Base-by-base conservation (phyloP, 257 asterid genomes). In the Ajuga chamaepitys region DNA sequence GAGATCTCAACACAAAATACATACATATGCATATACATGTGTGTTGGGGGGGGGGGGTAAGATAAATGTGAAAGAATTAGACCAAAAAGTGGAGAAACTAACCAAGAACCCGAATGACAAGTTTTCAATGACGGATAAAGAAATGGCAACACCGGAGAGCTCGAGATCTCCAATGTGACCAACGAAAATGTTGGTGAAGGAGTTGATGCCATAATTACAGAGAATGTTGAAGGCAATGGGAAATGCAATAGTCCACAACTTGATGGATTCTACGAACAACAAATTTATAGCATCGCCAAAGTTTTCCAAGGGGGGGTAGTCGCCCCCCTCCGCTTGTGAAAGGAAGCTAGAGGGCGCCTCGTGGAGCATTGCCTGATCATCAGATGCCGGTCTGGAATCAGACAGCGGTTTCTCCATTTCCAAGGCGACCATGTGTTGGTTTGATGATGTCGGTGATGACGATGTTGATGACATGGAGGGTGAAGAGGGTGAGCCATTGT, bases 81-180 rank as follows among this genome's bases (percentile, higher is more conserved):
- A 11, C 9, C 22, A 22, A 24, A 4, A 26, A 18, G 14, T 8
- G 24, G 58, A 51, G 5, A 74, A 74, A 26, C 96, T 82, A 60
- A 87, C 99, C 99, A 93, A 68, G 89, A 92, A 89, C 3, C 98
- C 98, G 17, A 92, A 92, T 0, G 98, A 82, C 45, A 92, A 80
- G 71, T 92, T 92, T 1, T 95, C 93, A 37, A 89, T 85, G 58
- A 92, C 98, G 0, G 97, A 89, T n/a, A 92, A 60, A 45, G 96
- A 92, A 18, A 92, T 87, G 57, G 98, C 83, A 28, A 89, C 89
- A 2, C 95, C 88, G 30, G 99, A 93, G 66, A 93, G 96, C 86
- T 93, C 97, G 2, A 93, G 78, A 60, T 92, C 86, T 30, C 98
- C 98, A 65, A 89, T 83, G 50, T 92, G 98, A 4, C 98, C 98